Evolutionary conservation across 2,329 filamentous ascomycete species (phyloP).

Genomic region (Aspergillus sp.): DNA sequence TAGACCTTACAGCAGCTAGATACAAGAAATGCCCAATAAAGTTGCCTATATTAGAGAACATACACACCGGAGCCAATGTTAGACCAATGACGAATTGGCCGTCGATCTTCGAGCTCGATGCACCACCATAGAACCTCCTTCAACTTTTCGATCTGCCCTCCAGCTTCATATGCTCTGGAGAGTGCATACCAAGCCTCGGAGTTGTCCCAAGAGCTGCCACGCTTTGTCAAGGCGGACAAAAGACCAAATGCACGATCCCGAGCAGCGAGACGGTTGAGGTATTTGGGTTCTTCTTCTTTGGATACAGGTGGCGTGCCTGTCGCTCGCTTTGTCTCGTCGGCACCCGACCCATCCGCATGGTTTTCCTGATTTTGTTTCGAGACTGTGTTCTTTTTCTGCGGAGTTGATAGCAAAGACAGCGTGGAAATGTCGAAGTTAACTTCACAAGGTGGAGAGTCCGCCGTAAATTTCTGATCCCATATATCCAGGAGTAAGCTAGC

Average conservation of each 20-base stretch:
- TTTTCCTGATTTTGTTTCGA: slow-evolving; percentile 3
- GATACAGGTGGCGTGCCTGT: slow-evolving; percentile 7
- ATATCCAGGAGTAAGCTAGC: slow-evolving; percentile 83
- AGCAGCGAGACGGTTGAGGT: slow-evolving; percentile 78
- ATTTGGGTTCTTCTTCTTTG: slow-evolving; percentile 54
- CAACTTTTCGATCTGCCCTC: slow-evolving; percentile 78
- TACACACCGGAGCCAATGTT: slow-evolving; percentile 64
- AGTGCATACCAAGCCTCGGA: slow-evolving; percentile 91
- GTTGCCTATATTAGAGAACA: slow-evolving; percentile 44
- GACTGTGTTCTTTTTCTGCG: slow-evolving; percentile 8
- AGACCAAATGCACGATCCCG: slow-evolving; percentile 84
- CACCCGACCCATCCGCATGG: background rate
- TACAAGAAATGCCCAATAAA: slow-evolving; percentile 1
- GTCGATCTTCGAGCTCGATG: slow-evolving; percentile 84
- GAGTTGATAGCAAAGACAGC: slow-evolving; percentile 18
- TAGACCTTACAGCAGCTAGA: slow-evolving; percentile 4
- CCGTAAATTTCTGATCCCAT: slow-evolving; percentile 54
- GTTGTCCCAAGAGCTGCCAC: slow-evolving; percentile 83
- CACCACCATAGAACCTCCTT: slow-evolving; percentile 97
- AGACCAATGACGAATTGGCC: slow-evolving; percentile 73
- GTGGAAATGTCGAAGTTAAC: slow-evolving; percentile 22
- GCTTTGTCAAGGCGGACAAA: slow-evolving; percentile 75
- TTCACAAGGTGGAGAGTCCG: slow-evolving; percentile 26
- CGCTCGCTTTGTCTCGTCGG: slow-evolving; percentile 1
- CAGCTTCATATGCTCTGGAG: slow-evolving; percentile 80